These are phyloP conservation scores for Ottelia alismoides DNA, from an alignment of 106 monocot species.

Conservation along the genomic window DNA sequence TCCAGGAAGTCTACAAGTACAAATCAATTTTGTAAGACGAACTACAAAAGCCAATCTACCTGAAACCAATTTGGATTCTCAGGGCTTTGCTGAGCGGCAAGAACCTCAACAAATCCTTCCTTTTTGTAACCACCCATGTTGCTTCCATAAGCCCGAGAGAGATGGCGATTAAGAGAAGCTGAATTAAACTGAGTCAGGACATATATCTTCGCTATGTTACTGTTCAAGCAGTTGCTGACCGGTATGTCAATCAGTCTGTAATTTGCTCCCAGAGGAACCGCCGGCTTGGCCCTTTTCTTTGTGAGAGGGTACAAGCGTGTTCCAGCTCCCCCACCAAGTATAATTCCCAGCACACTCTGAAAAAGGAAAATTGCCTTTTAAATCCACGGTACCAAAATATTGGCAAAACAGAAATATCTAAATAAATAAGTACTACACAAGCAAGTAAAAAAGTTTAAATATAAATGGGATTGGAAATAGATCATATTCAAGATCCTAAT, in stretches of 20 bases:
- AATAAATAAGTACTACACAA: too few relatives aligned
- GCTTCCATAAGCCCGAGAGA: slow-evolving; percentile 81
- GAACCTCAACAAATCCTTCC: slow-evolving; percentile 97
- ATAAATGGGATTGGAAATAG: too few relatives aligned
- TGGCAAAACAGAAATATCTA: too few relatives aligned
- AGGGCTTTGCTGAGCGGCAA: slow-evolving; percentile 97
- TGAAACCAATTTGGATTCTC: slow-evolving; percentile 99
- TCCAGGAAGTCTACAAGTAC: too few relatives aligned
- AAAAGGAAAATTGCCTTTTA: too few relatives aligned
- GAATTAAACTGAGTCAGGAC: slow-evolving; percentile 98
- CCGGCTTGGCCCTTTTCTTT: slow-evolving; percentile 97
- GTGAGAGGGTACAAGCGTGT: slow-evolving; percentile 88
- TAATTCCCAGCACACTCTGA: slow-evolving; percentile 98
- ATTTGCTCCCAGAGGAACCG: slow-evolving; percentile 91
- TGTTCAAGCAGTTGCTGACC: slow-evolving; percentile 98
- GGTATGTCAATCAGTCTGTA: slow-evolving; percentile 96
- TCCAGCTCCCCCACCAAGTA: slow-evolving; percentile 94
- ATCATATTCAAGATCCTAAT: too few relatives aligned
- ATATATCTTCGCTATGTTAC: slow-evolving; percentile 89
- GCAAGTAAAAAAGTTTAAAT: too few relatives aligned
- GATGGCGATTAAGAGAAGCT: slow-evolving; percentile 94
- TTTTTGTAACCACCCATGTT: slow-evolving; percentile 93
- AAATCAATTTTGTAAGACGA: too few relatives aligned
- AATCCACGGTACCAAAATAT: too few relatives aligned
- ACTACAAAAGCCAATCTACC: slow-evolving; percentile 22